A percentile compares a stretch with the other conserved stretches of the same genome.
phyloP scores from a whole-genome alignment of 108 stramenopile genomes.

The Pseudonitzschia multistriata region DNA sequence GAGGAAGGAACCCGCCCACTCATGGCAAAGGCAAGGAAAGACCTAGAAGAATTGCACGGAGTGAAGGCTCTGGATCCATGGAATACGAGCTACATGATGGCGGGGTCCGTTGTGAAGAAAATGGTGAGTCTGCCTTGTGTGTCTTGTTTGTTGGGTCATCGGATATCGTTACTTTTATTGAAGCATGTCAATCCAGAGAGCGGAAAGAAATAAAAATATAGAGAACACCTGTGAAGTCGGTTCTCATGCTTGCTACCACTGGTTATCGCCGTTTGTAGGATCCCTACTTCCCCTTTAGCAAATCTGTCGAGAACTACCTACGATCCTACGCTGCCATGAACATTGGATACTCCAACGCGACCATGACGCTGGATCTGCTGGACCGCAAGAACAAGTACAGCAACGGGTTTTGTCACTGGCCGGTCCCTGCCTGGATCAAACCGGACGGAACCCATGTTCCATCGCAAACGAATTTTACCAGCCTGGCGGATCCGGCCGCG shows the following conservation, averaged over 20 bases:
- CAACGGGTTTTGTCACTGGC: constrained; percentile 83
- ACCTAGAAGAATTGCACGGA: constrained; percentile 49
- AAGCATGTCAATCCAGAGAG: neutral
- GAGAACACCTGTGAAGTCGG: too few relatives aligned
- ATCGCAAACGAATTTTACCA: constrained; percentile 61
- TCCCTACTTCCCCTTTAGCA: constrained; percentile 74
- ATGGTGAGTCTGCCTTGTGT: constrained; percentile 32
- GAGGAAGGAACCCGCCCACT: constrained; percentile 59
- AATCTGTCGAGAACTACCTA: constrained; percentile 51
- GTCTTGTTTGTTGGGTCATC: neutral
- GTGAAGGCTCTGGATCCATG: constrained; percentile 53
- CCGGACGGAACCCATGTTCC: constrained; percentile 56
- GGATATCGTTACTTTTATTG: neutral
- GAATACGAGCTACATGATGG: constrained; percentile 59
- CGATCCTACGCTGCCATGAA: constrained; percentile 62
- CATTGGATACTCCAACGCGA: constrained; percentile 58
- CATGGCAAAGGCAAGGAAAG: constrained; percentile 50
- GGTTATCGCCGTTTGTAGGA: constrained; percentile 21
- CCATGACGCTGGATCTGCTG: constrained; percentile 66
- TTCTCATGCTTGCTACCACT: neutral
- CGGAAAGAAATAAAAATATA: too few relatives aligned
- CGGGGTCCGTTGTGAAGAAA: constrained; percentile 56
- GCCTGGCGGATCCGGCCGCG: constrained; percentile 57
- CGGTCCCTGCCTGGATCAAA: constrained; percentile 57
- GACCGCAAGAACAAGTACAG: constrained; percentile 65